Percentiles rank a stretch among this genome's conserved stretches.
These are phyloP conservation scores for Calycina herbarum DNA, from an alignment of 2,329 filamentous ascomycete species.

Conservation along the genomic window DNA sequence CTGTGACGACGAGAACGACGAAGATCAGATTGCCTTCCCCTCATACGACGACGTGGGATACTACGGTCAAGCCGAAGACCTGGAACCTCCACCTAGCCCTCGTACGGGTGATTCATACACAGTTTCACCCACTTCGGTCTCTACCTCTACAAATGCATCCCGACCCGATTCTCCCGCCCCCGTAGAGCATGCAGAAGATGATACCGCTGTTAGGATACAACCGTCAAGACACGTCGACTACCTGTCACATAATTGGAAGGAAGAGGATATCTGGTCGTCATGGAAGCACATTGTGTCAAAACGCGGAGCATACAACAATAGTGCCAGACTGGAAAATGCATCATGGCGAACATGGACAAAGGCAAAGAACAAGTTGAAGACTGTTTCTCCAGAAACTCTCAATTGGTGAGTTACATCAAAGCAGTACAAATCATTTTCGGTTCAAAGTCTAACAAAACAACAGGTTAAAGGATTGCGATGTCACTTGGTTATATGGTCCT, in stretches of 20 bases:
- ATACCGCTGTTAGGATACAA: conserved; percentile 53
- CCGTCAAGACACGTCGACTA: conserved; percentile 89
- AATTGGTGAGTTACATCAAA: conserved; percentile 72
- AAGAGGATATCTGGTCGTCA: conserved; percentile 97
- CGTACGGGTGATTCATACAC: conserved; percentile 54
- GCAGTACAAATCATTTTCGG: background rate
- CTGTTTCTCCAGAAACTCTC: conserved; percentile 84
- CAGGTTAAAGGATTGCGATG: conserved; percentile 95
- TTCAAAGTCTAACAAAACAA: conserved; percentile 33
- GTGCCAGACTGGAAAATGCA: conserved; percentile 85
- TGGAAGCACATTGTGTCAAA: conserved; percentile 91
- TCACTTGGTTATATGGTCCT: conserved; percentile 96
- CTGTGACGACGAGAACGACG: conserved; percentile 87
- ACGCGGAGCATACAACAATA: conserved; percentile 75
- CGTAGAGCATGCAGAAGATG: conserved; percentile 46
- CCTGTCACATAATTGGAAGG: conserved; percentile 89
- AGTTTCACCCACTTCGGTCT: conserved; percentile 62
- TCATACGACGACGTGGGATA: conserved; percentile 43
- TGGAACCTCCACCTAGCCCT: conserved; percentile 53
- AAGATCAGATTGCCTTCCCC: conserved; percentile 55
- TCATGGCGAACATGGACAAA: conserved; percentile 98
- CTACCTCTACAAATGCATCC: conserved; percentile 50
- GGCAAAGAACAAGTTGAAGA: conserved; percentile 80
- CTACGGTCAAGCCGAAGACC: conserved; percentile 43
- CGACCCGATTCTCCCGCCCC: conserved; percentile 35